Evolutionary conservation across 805 yeast species (phyloP).

Genomic region (Saturnispora mendoncae): DNA sequence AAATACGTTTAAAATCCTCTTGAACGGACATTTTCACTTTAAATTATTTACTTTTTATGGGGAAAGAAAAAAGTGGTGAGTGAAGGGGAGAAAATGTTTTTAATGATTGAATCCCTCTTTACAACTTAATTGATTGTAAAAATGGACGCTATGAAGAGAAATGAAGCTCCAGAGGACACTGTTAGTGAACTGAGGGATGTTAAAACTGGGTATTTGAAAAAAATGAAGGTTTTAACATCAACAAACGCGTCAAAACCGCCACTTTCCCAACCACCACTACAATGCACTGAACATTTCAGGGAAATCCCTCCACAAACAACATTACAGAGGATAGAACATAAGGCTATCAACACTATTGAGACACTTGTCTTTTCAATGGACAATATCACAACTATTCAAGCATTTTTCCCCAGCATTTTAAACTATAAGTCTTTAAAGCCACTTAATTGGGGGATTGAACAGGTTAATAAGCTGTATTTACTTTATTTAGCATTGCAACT

Average conservation of each 20-base stretch:
- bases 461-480: constrained; percentile 23
- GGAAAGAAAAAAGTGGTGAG: neutral
- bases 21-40: neutral
- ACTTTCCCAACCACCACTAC: no score
- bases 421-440: constrained; percentile 10
- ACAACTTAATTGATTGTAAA: no score
- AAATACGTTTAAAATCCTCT: constrained; percentile 36
- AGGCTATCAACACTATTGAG: constrained; percentile 19
- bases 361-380: constrained; percentile 22
- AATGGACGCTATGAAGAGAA: no score
- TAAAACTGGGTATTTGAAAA: neutral
- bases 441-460: constrained; percentile 16
- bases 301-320: no score
- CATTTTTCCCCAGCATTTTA: constrained; percentile 16
- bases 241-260: no score
- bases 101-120: no score
- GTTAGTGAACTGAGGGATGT: no score
- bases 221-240: neutral
- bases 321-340: constrained; percentile 18
- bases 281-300: no score
- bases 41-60: neutral
- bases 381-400: constrained; percentile 24
- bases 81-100: no score
- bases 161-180: neutral
- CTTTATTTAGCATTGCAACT: constrained; percentile 24